Evolutionary conservation across 352 stramenopile species (phyloP).

Genomic region (Pythium dissotocum): DNA sequence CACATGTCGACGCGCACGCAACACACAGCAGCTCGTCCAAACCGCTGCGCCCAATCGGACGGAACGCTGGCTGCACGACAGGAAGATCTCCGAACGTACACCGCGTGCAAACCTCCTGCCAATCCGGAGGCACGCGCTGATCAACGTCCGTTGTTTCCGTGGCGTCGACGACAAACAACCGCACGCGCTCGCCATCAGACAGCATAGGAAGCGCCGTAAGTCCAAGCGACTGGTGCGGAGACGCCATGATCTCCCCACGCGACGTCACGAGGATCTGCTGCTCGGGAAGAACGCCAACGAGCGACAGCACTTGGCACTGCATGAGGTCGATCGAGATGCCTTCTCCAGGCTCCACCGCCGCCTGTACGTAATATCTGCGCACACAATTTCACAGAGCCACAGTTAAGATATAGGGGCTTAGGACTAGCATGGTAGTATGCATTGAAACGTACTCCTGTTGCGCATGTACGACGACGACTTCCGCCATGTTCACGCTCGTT

Average conservation of each 20-base stretch:
- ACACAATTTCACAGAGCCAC: not conserved
- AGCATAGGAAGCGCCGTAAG: slow-evolving; percentile 47
- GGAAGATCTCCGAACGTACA: slow-evolving; percentile 50
- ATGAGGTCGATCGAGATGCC: slow-evolving; percentile 54
- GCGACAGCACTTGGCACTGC: slow-evolving; percentile 72
- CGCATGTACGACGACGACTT: slow-evolving; percentile 56
- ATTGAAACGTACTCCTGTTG: slow-evolving; percentile 54
- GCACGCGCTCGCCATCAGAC: slow-evolving; percentile 15
- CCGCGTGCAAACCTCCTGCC: slow-evolving; percentile 63
- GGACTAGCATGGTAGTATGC: not conserved
- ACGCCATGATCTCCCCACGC: slow-evolving; percentile 39
- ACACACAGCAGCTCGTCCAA: slow-evolving; percentile 48
- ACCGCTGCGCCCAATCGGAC: slow-evolving; percentile 13
- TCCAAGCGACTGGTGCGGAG: slow-evolving; percentile 22
- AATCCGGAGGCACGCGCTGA: slow-evolving; percentile 36
- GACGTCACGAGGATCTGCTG: slow-evolving; percentile 60
- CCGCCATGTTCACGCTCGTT: slow-evolving; percentile 19
- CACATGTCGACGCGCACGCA: slow-evolving; percentile 64
- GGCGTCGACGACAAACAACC: slow-evolving; percentile 16
- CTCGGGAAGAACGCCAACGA: slow-evolving; percentile 54
- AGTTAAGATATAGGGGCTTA: not conserved
- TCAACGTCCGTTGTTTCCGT: not conserved
- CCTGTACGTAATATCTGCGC: slow-evolving; percentile 45
- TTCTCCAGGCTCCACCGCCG: slow-evolving; percentile 20
- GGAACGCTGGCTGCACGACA: slow-evolving; percentile 59